Percentiles rank a stretch among this genome's conserved stretches.
phyloP scores from a whole-genome alignment of 1,139 yeast genomes.

The Candida sp. region DNA sequence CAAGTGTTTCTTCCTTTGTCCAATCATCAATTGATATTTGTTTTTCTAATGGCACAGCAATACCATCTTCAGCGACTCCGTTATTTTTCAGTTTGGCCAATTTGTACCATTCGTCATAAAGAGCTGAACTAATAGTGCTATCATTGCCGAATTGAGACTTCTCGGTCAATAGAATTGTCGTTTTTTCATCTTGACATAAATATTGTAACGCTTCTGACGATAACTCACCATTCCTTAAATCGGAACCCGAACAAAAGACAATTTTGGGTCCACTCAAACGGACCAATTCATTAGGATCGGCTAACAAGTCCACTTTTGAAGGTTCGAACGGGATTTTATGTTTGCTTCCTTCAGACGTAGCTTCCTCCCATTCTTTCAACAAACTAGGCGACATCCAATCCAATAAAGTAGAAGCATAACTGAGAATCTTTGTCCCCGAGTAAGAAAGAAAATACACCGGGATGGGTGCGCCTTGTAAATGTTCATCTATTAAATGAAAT shows the following conservation, averaged over 20 bases:
- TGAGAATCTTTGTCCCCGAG: slow-evolving; percentile 74
- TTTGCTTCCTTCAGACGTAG: slow-evolving; percentile 19
- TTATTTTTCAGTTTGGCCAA: slow-evolving; percentile 33
- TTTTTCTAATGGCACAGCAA: slow-evolving; percentile 51
- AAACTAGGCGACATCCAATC: slow-evolving; percentile 94
- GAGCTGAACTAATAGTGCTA: slow-evolving; percentile 24
- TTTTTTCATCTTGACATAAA: slow-evolving; percentile 60
- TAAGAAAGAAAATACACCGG: slow-evolving; percentile 77
- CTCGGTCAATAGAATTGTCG: slow-evolving; percentile 75
- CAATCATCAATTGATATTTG: slow-evolving; percentile 26
- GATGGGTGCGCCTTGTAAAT: slow-evolving; percentile 51
- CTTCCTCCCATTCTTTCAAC: slow-evolving; percentile 75
- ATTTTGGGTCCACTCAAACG: slow-evolving; percentile 71
- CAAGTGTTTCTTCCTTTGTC: slow-evolving; percentile 47
- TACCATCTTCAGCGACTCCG: slow-evolving; percentile 51
- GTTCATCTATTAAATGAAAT: slow-evolving; percentile 64
- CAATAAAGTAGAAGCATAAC: slow-evolving; percentile 82
- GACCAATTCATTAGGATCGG: slow-evolving; percentile 54
- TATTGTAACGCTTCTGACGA: slow-evolving; percentile 55
- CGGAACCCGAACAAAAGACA: slow-evolving; percentile 76
- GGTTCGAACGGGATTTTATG: slow-evolving; percentile 68
- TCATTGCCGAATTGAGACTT: slow-evolving; percentile 33
- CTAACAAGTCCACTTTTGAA: slow-evolving; percentile 54
- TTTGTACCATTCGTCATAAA: slow-evolving; percentile 59
- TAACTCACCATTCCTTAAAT: slow-evolving; percentile 61